Conservation (phyloP, 495 filamentous ascomycete species). For the Xylaria flabelliformis region DNA sequence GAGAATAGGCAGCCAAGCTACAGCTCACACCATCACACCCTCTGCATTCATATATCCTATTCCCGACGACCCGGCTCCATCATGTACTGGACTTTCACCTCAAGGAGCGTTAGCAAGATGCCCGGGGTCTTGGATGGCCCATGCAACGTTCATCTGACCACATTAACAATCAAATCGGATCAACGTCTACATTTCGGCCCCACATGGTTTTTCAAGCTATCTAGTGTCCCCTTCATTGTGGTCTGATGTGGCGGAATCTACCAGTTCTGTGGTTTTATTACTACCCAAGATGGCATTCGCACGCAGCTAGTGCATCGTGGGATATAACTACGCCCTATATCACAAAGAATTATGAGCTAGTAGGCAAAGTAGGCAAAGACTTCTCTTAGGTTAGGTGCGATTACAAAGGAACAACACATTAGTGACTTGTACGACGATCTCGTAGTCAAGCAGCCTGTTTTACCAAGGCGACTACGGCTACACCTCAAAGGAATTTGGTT, state of each 20-base stretch:
- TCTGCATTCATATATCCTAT: slow-evolving; percentile 1
- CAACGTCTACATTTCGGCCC: slow-evolving; percentile 11
- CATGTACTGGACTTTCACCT: slow-evolving; percentile 29
- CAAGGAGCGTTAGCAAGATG: slow-evolving; percentile 4
- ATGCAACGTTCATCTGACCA: slow-evolving; percentile 27
- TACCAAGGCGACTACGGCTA: background rate
- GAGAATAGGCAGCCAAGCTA: slow-evolving; percentile 18
- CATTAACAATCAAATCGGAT: slow-evolving; percentile 27
- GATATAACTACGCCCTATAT: slow-evolving; percentile 19
- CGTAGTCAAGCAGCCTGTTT: background rate
- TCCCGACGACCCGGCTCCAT: slow-evolving; percentile 26
- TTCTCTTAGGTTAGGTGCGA: background rate
- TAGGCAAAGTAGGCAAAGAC: background rate
- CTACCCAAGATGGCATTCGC: background rate
- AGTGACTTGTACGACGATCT: background rate
- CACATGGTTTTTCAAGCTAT: slow-evolving; percentile 22
- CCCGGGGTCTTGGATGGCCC: slow-evolving; percentile 21
- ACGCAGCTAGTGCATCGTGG: background rate
- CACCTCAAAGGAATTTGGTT: background rate
- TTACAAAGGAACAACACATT: background rate
- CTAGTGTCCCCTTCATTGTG: slow-evolving; percentile 21
- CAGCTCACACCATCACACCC: slow-evolving; percentile 2
- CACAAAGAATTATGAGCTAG: background rate
- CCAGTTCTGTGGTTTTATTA: slow-evolving; percentile 6
- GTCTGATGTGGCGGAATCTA: slow-evolving; percentile 30